Conservation (phyloP, 306 rosid genomes). For the Lablab purpureus region DNA sequence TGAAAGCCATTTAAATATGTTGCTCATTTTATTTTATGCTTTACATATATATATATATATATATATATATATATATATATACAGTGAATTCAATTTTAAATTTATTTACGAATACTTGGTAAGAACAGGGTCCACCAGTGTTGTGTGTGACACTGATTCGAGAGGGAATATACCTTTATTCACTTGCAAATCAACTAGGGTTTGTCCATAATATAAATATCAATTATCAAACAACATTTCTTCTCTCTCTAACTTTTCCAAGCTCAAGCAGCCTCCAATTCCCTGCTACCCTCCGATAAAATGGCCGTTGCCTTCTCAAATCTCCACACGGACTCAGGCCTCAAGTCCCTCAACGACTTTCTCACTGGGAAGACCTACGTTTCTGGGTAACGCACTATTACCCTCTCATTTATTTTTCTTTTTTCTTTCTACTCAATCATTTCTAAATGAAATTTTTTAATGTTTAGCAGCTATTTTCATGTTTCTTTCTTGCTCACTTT, state of each 20-base stretch:
- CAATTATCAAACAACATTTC: fast-evolving
- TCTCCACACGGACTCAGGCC: slow-evolving; percentile 74
- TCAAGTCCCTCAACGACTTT: slow-evolving; percentile 60
- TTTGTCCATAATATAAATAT: slow-evolving; percentile 35
- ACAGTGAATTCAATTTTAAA: no score
- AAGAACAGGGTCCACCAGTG: not conserved
- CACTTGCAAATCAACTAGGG: slow-evolving; percentile 36
- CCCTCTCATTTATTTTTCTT: not conserved
- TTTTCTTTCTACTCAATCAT: not conserved
- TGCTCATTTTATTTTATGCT: no score
- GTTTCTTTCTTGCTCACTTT: not conserved
- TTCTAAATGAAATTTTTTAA: not conserved
- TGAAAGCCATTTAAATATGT: no score
- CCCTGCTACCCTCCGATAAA: not conserved
- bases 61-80: no score
- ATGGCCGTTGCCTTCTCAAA: slow-evolving; percentile 73
- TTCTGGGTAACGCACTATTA: slow-evolving; percentile 54
- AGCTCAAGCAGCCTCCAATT: slow-evolving; percentile 8
- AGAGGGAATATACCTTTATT: slow-evolving; percentile 2
- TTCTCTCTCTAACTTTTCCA: not conserved
- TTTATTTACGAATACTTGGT: not conserved
- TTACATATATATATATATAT: no score
- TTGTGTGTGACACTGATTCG: not conserved
- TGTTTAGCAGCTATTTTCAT: not conserved
- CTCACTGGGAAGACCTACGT: slow-evolving; percentile 65